These are phyloP conservation scores for Mimosa pudica DNA, from an alignment of 306 rosid species.

Conservation along the genomic window DNA sequence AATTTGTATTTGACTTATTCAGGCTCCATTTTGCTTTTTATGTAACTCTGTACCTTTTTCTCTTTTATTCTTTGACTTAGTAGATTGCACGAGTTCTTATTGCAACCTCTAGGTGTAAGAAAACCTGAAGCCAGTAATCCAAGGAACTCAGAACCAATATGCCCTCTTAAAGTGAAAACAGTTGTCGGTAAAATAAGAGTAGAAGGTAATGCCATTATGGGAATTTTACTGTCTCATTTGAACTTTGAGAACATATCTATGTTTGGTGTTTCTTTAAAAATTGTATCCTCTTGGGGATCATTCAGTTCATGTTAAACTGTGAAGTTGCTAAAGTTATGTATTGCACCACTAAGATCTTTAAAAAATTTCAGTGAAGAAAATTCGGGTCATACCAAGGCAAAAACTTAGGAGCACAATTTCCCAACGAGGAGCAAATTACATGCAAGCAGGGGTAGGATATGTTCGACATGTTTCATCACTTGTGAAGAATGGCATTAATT, in stretches of 20 bases:
- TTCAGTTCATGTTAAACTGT: background rate
- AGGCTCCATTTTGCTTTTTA: constrained; percentile 17
- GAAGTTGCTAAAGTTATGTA: background rate
- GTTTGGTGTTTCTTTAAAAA: constrained; percentile 8
- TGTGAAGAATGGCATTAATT: constrained; percentile 74
- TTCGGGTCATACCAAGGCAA: constrained; percentile 78
- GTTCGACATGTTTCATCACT: constrained; percentile 72
- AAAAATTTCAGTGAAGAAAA: constrained; percentile 69
- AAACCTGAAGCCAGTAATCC: constrained; percentile 53
- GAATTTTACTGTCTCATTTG: background rate
- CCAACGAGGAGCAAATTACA: constrained; percentile 69
- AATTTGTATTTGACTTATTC: background rate
- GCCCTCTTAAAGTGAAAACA: constrained; percentile 59
- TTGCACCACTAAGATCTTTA: constrained; percentile 16
- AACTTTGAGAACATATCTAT: background rate
- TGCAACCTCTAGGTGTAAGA: constrained; percentile 71
- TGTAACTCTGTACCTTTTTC: constrained; percentile 24
- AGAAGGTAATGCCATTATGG: constrained; percentile 63
- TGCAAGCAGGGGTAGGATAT: constrained; percentile 81
- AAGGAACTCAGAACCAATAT: constrained; percentile 63
- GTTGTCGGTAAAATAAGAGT: constrained; percentile 90
- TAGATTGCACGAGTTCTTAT: constrained; percentile 80
- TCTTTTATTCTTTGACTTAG: constrained; percentile 21
- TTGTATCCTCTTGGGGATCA: constrained; percentile 27
- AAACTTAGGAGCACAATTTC: constrained; percentile 76